Evolutionary conservation across 805 yeast genomes (phyloP), one percentile per base, ranked within the genome.

Genomic region (Saccharomycopsis microspora): DNA sequence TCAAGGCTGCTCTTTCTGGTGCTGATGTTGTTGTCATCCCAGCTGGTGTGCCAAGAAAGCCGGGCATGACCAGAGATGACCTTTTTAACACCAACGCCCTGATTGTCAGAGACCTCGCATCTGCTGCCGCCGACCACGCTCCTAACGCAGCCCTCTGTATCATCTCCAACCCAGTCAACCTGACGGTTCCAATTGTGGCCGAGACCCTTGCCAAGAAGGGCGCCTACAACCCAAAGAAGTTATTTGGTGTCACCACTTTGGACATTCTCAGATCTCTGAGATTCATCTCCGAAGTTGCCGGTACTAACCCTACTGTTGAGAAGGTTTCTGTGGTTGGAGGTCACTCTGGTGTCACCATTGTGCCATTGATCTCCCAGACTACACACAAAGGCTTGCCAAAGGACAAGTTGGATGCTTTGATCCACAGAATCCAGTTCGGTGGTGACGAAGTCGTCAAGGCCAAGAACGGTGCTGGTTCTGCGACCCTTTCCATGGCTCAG

Each of bases 371-470:
- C 60, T 76, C 83, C 41, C 76, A 76, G 66, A 72, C 82, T 58
- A 65, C 65, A 60, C 52, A 78, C 74, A 70, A 73, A 60, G 58
- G 62, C 51, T 68, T 76, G 61, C 44, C 57, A 41, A 50, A 53
- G 33, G 60, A 60, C 32, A 70, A 72, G 56, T 74, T 70, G 57
- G 81, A 78, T 57, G 76, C 80, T 43, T 72, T 82, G 60, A 71
- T 82, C 56, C 77, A 82, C 71, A 75, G 89, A 69, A 82, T 83
- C 56, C 90, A 84, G 68, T 83, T 78, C 59, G 93, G 89, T 67
- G 93, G 93, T 71, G 93, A 83, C 64, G 93, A 83, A 70, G 88
- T 83, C 57, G 90, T 84, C 58, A 78, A 82, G 67, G 90, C 90
- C 56, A 84, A 84, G 68, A 74, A 79, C 57, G 90, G 93, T 64